A percentile compares a stretch with the other conserved stretches of the same genome.
Conservation (phyloP, 495 filamentous ascomycete species). For the Poronia punctata region DNA sequence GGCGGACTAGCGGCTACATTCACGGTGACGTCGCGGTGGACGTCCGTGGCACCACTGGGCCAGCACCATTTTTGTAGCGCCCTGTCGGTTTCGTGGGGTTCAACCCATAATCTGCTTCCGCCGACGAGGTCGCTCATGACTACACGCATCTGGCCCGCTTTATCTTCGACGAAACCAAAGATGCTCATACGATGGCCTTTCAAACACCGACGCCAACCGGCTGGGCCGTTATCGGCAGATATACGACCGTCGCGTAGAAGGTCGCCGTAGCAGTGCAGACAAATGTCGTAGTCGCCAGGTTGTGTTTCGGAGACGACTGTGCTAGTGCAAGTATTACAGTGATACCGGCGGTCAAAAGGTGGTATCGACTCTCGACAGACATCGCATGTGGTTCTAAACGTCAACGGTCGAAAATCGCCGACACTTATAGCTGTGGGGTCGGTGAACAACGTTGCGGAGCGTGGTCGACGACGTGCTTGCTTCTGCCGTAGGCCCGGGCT, state of each 20-base stretch:
- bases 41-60: constrained; percentile 13
- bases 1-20: constrained; percentile 24
- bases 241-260: constrained; percentile 56
- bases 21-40: constrained; percentile 23
- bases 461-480: constrained; percentile 18
- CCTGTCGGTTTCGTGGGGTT: constrained; percentile 29
- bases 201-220: constrained; percentile 74
- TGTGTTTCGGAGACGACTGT: constrained; percentile 41
- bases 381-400: constrained; percentile 65
- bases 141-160: constrained; percentile 50
- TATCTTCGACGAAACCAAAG: constrained; percentile 61
- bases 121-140: constrained; percentile 66
- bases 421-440: constrained; percentile 28
- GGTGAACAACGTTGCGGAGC: constrained; percentile 30
- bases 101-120: constrained; percentile 54
- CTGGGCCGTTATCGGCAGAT: constrained; percentile 62
- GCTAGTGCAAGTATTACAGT: constrained; percentile 52
- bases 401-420: constrained; percentile 45
- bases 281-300: constrained; percentile 77
- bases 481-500: constrained; percentile 15
- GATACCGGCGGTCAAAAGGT: constrained; percentile 59
- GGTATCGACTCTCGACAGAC: constrained; percentile 66
- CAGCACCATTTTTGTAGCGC: constrained; percentile 28
- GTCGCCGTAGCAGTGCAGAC: constrained; percentile 63
- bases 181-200: constrained; percentile 79